Percentiles rank a stretch among this genome's conserved stretches.
phyloP scores from a whole-genome alignment of 2,329 filamentous ascomycete species.

The Calonectria ilicicola region DNA sequence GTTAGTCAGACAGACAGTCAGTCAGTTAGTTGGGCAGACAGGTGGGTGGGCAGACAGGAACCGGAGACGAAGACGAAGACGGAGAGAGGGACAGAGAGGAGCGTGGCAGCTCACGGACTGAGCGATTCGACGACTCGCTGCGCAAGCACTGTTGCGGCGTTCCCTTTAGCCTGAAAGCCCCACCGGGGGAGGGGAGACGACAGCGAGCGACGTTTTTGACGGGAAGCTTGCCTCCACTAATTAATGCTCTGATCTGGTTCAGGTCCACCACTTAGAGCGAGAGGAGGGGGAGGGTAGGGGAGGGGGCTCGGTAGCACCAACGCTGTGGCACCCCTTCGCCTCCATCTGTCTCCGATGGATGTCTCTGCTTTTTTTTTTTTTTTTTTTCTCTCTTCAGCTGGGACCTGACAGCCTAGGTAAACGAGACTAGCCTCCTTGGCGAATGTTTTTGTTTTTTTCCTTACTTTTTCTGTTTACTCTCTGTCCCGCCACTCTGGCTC shows the following conservation, averaged over 20 bases:
- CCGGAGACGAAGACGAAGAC: neutral
- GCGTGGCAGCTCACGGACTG: neutral
- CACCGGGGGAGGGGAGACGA: neutral
- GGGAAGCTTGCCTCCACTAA: conserved; percentile 6
- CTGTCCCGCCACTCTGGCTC: neutral
- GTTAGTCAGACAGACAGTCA: neutral
- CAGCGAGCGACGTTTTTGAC: neutral
- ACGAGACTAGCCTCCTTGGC: neutral
- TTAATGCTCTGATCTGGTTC: neutral
- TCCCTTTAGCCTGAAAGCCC: neutral
- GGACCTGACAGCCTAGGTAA: neutral
- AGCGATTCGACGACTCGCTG: neutral
- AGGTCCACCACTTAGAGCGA: neutral
- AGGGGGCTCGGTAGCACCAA: neutral
- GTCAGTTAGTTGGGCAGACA: too few species aligned
- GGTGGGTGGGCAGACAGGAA: too few species aligned
- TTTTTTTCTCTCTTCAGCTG: neutral
- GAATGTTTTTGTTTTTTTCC: neutral
- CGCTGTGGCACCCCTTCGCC: neutral
- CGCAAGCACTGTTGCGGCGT: neutral
- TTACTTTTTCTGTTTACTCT: neutral
- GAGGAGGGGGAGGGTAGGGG: neutral
- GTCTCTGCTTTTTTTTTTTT: neutral
- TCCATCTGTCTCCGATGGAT: neutral
- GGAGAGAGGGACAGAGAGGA: neutral